Base-by-base conservation (phyloP, 1,284 basidiomycete genomes). In the Volvariella surrecta region DNA sequence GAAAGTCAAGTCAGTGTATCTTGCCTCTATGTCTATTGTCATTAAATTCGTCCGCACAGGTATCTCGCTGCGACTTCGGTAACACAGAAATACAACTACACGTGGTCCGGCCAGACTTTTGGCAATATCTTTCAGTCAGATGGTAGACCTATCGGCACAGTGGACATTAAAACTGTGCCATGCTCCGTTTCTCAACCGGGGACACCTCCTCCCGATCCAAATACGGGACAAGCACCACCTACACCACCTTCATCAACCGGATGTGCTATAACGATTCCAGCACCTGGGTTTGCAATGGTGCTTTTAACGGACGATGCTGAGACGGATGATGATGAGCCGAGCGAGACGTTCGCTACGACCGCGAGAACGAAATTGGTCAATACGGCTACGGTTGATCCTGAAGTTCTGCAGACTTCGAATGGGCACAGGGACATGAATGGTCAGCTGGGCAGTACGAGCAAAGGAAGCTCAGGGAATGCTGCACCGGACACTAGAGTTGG, bases 91-190 rank as follows among this genome's bases (percentile, higher is more conserved):
- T 31, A 31, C 15, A 81, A 85, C 58, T 77, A 86, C 52, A 83
- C 79, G 1, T 90, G 86, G 85, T 78, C 74, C 21, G 71, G 72
- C 1, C 79, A 76, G 74, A 87, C 82, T 0, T 75, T 87, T 46
- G 85, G 85, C 13, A 63, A 60, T 4, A 64, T 62, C 16, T 88
- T 83, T 57, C 58, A 66, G 30, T 77, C 76, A 1, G 82, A 84
- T 44, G 87, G 87, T 0, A 71, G 76, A 24, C 65, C 78, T 9
- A 61, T 66, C 38, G 80, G 81, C 19, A 54, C 59, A 1, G 60
- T 74, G 21, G 55, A 67, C 32, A 70, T 84, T 3, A 59, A 69
- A 43, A 74, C 70, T 0, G 68, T 84, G 18, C 47, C 57, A 3
- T 88, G 85, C 44, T 59, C 62, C 46, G 57, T 57, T 45, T n/a